Evolutionary conservation across 2,329 filamentous ascomycete genomes (phyloP), one percentile per base, ranked within the genome.

Genomic region (Claviceps monticola): DNA sequence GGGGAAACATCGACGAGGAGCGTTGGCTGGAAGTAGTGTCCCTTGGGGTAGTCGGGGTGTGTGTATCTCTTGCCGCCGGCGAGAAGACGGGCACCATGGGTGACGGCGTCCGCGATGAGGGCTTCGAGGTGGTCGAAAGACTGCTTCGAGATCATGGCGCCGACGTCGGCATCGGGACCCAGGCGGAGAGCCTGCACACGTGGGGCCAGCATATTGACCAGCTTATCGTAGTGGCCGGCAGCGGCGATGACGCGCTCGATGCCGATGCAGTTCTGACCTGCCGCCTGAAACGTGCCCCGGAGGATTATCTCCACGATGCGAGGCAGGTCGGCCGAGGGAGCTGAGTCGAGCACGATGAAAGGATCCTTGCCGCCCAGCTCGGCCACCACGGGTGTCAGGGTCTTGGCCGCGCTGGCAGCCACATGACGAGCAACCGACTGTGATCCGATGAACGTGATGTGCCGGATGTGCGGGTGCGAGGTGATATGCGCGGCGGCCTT

Each of bases 341-440:
- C 76, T 43, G 93, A 88, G 66, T 96, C 89, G 42, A 97, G 81
- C 21, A 98, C 71, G 54, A 98, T 83, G 36, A 88, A 88, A 6
- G 93, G 86, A 65, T 98, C 93, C 65, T 98, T 98, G 47, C 93
- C 93, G 51, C 93, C 93, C 1, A 98, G 78, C 69, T 98, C 93
- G 21, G 94, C 85, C 43, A 89, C 84, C 2, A 96, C 79, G 5
- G 91, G 91, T 3, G 81, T 96, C n/a, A 98, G 76, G 17, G 80
- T 76, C 66, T 86, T 89, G 29, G 93, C 87, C 13, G 93, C 90
- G 4, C 86, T 89, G 54, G 83, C 82, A 57, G 88, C 90, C 43
- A 98, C 93, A 59, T 88, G 80, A 66, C 93, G 87, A 17, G 90
- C 93, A 11, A 97, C 86, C 1, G 84, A 78, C 48, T 84, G 80